Percentiles rank a stretch among this genome's conserved stretches.
Evolutionary conservation across 2,329 filamentous ascomycete species (phyloP).

Genomic region (Curvularia hawaiiensis): DNA sequence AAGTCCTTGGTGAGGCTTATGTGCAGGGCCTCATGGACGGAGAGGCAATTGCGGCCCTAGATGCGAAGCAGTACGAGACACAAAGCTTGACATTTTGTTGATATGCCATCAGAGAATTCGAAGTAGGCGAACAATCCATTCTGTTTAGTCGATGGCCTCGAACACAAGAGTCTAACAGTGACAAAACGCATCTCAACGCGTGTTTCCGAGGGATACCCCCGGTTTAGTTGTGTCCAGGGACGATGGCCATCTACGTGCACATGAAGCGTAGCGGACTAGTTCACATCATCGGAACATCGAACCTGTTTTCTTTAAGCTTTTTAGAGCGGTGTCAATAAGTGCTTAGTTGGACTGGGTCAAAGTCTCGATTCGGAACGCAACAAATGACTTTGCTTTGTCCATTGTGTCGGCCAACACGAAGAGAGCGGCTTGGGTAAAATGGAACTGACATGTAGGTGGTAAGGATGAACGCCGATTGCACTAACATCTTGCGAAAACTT

Average conservation of each 20-base stretch:
- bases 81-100: not conserved
- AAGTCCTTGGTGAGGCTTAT: slow-evolving; percentile 2
- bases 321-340: not conserved
- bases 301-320: not conserved
- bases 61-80: not conserved
- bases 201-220: not conserved
- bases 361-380: not conserved
- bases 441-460: not conserved
- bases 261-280: not conserved
- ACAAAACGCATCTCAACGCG: not conserved
- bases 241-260: not conserved
- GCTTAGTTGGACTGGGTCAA: not conserved
- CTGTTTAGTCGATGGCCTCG: not conserved
- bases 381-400: not conserved
- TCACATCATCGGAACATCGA: not conserved
- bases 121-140: not conserved
- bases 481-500: not conserved
- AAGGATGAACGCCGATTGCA: no score
- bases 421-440: not conserved
- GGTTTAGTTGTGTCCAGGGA: not conserved
- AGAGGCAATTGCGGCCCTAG: not conserved
- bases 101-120: not conserved
- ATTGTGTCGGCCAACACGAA: not conserved
- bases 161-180: not conserved
- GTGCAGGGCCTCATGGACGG: slow-evolving; percentile 5